Base-by-base conservation (phyloP, 352 stramenopile genomes). In the Phytophthora cryptogea region DNA sequence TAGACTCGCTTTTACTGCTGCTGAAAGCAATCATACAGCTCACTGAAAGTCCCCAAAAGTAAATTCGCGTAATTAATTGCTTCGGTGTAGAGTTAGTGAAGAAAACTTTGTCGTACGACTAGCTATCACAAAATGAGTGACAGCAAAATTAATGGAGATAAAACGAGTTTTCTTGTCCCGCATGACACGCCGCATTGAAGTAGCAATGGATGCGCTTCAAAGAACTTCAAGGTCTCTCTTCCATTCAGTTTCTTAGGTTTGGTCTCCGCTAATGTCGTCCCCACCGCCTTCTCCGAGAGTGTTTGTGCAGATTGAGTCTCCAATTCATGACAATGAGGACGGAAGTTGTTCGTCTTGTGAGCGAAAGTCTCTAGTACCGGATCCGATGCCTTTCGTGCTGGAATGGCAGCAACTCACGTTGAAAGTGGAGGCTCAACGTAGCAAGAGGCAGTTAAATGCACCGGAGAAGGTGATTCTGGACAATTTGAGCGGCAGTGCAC, bases 401-500 rank as follows among this genome's bases (percentile, higher is more conserved):
- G 20, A 23, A 23, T 23, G 20, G 20, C 20, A 23, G 1, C 20
- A 23, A 23, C 20, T 23, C 20, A 23, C 20, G 20, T 23, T 23
- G 20, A 23, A 23, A 23, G 20, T 23, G 20, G 20, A 23, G 20
- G 20, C 2, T 23, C 20, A 23, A 23, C 1, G 20, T 2, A 23
- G 20, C 20, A 23, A 23, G 20, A 23, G 20, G 20, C 20, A 23
- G 20, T 23, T 23, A 23, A 23, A 23, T 23, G 20, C 20, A 23
- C 20, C 20, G 35, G 47, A 61, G 28, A 81, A 76, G 45, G 41
- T 27, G 9, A 84, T 92, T 42, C 56, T 93, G 9, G 54, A 68
- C 17, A 39, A 70, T 35, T 60, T 92, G 10, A 73, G 33, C 35
- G 80, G 77, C 0, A 58, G 56, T 17, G 77, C 74, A 8, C 42